phyloP scores from a whole-genome alignment of 176 grass and related monocot species.

The Oryza meridionalis region DNA sequence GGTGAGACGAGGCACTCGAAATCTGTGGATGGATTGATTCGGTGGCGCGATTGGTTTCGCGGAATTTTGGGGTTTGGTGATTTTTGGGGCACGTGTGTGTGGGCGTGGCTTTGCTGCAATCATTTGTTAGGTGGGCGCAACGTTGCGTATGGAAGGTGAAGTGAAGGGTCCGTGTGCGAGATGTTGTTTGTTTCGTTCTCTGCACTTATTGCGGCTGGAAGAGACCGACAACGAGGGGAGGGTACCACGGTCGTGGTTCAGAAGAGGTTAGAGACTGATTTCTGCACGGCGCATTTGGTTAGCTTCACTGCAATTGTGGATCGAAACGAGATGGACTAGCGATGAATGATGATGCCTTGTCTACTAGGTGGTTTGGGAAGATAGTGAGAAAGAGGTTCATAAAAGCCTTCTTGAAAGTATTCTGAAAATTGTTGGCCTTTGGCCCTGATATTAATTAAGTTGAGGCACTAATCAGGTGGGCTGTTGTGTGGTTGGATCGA shows the following conservation, averaged over 20 bases:
- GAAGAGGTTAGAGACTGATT: slow-evolving; percentile 3
- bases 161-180: not conserved
- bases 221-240: not conserved
- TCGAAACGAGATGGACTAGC: not conserved
- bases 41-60: slow-evolving; percentile 24
- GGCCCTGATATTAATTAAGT: not conserved
- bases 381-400: not conserved
- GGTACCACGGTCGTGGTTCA: not conserved
- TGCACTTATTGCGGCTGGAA: slow-evolving; percentile 5
- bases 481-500: not conserved
- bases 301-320: not conserved
- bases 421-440: not conserved
- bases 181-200: slow-evolving; percentile 24
- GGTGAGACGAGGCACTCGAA: not conserved
- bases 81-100: slow-evolving; percentile 43
- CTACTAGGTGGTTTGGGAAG: not conserved
- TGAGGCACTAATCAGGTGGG: not conserved
- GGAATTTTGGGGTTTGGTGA: slow-evolving; percentile 18
- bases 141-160: slow-evolving; percentile 30
- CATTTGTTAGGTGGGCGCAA: slow-evolving; percentile 27
- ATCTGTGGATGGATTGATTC: slow-evolving; percentile 3
- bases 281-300: not conserved
- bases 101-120: not conserved
- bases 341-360: not conserved
- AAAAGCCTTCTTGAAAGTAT: not conserved